phyloP scores from a whole-genome alignment of 345 rosid genomes.

The Syzygium jambos region DNA sequence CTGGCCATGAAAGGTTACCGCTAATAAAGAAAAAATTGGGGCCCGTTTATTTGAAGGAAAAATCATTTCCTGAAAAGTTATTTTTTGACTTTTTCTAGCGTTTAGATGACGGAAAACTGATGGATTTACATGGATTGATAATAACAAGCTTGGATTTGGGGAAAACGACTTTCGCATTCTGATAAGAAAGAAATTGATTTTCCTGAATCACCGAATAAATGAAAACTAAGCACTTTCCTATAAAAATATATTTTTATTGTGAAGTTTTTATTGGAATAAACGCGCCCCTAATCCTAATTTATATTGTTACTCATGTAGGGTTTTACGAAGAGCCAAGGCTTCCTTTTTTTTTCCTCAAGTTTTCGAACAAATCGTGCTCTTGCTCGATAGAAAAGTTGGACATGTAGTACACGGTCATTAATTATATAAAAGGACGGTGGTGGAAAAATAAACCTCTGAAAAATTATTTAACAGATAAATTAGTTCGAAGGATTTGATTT shows the following conservation, averaged over 20 bases:
- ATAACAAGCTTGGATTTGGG: fast-evolving
- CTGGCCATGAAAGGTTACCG: too few relatives aligned
- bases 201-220: too few relatives aligned
- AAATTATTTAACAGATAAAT: neutral
- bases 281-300: fast-evolving
- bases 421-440: neutral
- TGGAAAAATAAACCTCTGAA: neutral
- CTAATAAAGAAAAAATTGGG: too few relatives aligned
- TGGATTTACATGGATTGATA: neutral
- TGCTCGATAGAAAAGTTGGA: neutral
- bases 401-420: too few relatives aligned
- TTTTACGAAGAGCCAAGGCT: neutral
- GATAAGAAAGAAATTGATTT: neutral
- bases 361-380: neutral
- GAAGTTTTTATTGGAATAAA: neutral
- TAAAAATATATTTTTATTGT: fast-evolving
- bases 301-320: neutral
- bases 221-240: neutral
- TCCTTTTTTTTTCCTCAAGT: neutral
- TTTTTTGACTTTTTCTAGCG: neutral
- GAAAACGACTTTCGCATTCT: fast-evolving
- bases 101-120: neutral
- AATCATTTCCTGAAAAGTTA: neutral
- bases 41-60: too few relatives aligned
- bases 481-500: neutral